Percentiles rank a stretch among this genome's conserved stretches.
Evolutionary conservation across 495 filamentous ascomycete species (phyloP).

Genomic region (Delitschia confertaspora): DNA sequence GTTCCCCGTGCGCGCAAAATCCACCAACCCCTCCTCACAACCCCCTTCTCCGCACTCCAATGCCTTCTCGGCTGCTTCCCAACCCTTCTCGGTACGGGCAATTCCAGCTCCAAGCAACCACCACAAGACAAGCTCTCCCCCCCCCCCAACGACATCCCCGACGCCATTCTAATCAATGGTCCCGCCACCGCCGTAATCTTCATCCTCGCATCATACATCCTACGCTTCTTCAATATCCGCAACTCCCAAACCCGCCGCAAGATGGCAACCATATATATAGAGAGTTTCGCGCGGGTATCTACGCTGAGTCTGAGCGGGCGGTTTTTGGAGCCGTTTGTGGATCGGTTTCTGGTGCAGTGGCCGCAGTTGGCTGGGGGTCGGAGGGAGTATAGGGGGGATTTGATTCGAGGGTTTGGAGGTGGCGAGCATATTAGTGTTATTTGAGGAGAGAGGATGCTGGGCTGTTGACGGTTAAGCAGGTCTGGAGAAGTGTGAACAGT

Average conservation of each 20-base stretch:
- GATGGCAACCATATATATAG: conserved; percentile 72
- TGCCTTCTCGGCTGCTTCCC: conserved; percentile 45
- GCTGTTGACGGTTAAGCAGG: too few species aligned
- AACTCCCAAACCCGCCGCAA: conserved; percentile 37
- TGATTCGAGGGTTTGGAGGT: conserved; percentile 29
- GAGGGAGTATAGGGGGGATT: conserved; percentile 33
- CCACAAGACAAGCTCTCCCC: too few species aligned
- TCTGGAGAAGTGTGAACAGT: too few species aligned
- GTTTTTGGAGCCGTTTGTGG: conserved; percentile 54
- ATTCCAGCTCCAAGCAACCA: conserved; percentile 5
- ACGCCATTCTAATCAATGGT: conserved; percentile 78
- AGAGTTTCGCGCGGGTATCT: conserved; percentile 80
- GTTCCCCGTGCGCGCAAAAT: conserved; percentile 66
- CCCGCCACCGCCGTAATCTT: conserved; percentile 80
- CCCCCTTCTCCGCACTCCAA: conserved; percentile 51
- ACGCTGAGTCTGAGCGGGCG: conserved; percentile 73
- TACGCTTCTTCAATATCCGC: conserved; percentile 51
- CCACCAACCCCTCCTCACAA: conserved; percentile 65
- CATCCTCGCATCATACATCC: conserved; percentile 54
- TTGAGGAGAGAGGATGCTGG: too few species aligned
- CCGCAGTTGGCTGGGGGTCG: conserved; percentile 39
- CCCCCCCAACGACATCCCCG: conserved; percentile 42
- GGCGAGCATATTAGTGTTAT: too few species aligned
- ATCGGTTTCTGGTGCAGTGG: conserved; percentile 74
- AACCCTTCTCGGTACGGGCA: conserved; percentile 32